These are phyloP conservation scores for Colletotrichum theobromicola DNA, from an alignment of 2,329 filamentous ascomycete species.

Conservation along the genomic window DNA sequence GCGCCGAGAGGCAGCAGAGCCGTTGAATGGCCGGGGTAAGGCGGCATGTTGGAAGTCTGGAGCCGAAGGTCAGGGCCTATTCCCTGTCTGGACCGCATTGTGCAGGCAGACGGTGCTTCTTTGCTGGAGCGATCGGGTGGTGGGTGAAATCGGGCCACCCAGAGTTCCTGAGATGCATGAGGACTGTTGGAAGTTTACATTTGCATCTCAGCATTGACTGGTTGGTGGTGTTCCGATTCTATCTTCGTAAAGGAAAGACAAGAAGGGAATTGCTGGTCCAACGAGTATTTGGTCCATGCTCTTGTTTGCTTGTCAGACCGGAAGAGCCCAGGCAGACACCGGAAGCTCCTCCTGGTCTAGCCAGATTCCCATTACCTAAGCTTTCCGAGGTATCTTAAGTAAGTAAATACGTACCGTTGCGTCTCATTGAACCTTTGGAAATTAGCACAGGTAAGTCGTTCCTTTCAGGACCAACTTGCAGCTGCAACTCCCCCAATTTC, in stretches of 20 bases:
- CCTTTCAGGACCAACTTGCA: not conserved
- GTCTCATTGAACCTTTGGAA: not conserved
- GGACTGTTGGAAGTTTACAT: no score
- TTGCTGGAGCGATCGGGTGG: not conserved
- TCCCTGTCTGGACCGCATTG: not conserved
- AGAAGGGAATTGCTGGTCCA: not conserved
- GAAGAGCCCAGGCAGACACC: not conserved
- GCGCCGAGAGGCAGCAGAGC: not conserved
- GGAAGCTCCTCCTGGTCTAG: not conserved
- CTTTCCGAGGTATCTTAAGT: not conserved
- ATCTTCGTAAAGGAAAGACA: no score
- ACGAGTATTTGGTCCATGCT: not conserved
- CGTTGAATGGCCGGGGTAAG: not conserved
- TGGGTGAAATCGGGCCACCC: not conserved
- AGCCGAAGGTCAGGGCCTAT: conserved; percentile 2
- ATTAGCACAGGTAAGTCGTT: not conserved
- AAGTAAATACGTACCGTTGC: not conserved
- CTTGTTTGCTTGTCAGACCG: not conserved
- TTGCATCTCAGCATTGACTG: not conserved
- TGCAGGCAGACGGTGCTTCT: not conserved
- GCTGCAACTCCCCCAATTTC: not conserved
- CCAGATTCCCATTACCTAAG: not conserved
- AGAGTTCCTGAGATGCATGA: not conserved
- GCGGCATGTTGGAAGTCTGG: conserved; percentile 1
- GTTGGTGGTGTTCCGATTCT: not conserved